phyloP scores from a whole-genome alignment of 73 alveolate genomes.

The Tetrahymena thermophila region DNA sequence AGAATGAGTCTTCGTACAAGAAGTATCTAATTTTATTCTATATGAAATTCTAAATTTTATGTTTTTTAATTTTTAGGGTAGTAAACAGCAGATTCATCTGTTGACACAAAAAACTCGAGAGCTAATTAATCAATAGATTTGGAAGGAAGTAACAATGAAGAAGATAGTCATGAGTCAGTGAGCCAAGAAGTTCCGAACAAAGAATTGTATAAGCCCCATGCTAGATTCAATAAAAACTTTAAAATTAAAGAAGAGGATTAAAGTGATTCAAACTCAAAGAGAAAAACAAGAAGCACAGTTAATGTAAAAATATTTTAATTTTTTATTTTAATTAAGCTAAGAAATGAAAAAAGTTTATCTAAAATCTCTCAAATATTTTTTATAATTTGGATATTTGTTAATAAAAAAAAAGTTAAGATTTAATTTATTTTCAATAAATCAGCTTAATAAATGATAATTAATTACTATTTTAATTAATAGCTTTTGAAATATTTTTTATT shows the following conservation, averaged over 20 bases:
- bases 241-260: background rate
- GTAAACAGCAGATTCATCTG: background rate
- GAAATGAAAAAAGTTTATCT: too few species aligned
- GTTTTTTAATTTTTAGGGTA: background rate
- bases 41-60: background rate
- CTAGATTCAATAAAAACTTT: background rate
- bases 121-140: background rate
- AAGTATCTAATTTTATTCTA: background rate
- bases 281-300: background rate
- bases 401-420: too few species aligned
- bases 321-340: background rate
- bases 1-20: background rate
- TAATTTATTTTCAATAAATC: too few species aligned
- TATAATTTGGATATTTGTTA: too few species aligned
- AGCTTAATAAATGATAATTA: too few species aligned
- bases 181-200: conserved; percentile 1
- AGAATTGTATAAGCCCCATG: background rate
- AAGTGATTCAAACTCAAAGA: background rate
- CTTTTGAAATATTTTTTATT: background rate
- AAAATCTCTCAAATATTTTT: too few species aligned
- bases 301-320: background rate
- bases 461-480: too few species aligned
- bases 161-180: background rate
- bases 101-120: background rate
- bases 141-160: background rate